Evolutionary conservation across 495 filamentous ascomycete species (phyloP).

Genomic region (Bryoglossum gracile): DNA sequence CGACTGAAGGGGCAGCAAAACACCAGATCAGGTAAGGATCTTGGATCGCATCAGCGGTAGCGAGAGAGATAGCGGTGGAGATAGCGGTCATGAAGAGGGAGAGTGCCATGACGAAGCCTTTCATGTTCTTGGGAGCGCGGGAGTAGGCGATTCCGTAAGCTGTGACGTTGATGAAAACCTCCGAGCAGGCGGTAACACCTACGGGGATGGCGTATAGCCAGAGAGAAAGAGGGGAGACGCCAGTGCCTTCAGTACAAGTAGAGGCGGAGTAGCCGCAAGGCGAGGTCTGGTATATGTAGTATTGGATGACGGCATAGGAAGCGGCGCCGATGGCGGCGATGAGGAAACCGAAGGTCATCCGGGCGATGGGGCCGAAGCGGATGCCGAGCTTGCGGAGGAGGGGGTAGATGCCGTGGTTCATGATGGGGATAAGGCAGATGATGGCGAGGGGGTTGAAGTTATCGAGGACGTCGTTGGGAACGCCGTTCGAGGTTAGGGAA

Average conservation of each 20-base stretch:
- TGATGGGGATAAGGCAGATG: constrained; percentile 64
- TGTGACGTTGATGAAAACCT: constrained; percentile 63
- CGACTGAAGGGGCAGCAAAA: constrained; percentile 41
- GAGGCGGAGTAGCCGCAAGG: constrained; percentile 39
- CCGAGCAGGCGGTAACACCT: constrained; percentile 47
- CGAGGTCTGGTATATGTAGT: constrained; percentile 58
- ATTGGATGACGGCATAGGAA: constrained; percentile 59
- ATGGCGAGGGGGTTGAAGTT: constrained; percentile 68
- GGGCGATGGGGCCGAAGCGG: constrained; percentile 58
- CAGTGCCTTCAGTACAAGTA: constrained; percentile 34
- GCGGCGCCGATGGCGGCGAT: constrained; percentile 55
- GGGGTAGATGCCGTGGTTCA: constrained; percentile 63
- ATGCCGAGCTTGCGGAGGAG: constrained; percentile 53
- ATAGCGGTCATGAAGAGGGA: constrained; percentile 51
- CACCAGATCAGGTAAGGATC: constrained; percentile 53
- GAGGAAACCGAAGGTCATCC: constrained; percentile 70
- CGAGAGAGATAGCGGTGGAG: constrained; percentile 49
- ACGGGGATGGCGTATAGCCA: constrained; percentile 37
- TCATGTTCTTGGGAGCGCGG: constrained; percentile 60
- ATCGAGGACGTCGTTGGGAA: constrained; percentile 65
- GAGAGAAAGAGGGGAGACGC: constrained; percentile 36
- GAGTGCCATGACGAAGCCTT: constrained; percentile 52
- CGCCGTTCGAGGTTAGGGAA: constrained; percentile 53
- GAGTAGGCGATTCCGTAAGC: constrained; percentile 65
- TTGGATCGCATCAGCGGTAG: constrained; percentile 46